Conservation (phyloP, 2,329 filamentous ascomycete genomes). For the Xylaria multiplex region DNA sequence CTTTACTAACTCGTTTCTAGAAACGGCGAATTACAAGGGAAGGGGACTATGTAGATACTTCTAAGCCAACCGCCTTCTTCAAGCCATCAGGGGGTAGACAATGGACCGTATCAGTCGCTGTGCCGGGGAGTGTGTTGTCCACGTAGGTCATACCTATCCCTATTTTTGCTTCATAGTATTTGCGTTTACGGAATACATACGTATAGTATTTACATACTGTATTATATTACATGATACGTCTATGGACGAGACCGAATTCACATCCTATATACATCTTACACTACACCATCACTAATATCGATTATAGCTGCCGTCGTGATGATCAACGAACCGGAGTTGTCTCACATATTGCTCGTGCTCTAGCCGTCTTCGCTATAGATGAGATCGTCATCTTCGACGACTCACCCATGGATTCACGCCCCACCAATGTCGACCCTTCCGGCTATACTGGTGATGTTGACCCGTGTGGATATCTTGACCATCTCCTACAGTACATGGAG, state of each 20-base stretch:
- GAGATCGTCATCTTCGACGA: conserved; percentile 87
- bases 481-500: conserved; percentile 83
- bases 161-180: no score
- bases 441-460: conserved; percentile 76
- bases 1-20: conserved; percentile 49
- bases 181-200: no score
- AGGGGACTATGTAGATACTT: conserved; percentile 60
- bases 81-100: conserved; percentile 70
- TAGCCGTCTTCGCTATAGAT: conserved; percentile 85
- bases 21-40: conserved; percentile 62
- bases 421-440: conserved; percentile 60
- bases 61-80: conserved; percentile 76
- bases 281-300: conserved; percentile 20
- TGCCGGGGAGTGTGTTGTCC: conserved; percentile 80
- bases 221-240: background rate
- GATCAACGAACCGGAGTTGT: conserved; percentile 80
- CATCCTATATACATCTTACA: no score
- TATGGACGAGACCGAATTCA: background rate
- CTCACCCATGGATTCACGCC: conserved; percentile 59
- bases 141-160: conserved; percentile 62
- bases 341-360: conserved; percentile 80
- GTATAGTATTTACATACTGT: background rate
- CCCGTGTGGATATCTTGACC: conserved; percentile 81
- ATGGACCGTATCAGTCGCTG: conserved; percentile 80
- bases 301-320: conserved; percentile 71